Percentiles rank a stretch among this genome's conserved stretches.
These are phyloP conservation scores for Nematocida sp. DNA, from an alignment of 371 early-diverging fungal genomes.

Conservation along the genomic window DNA sequence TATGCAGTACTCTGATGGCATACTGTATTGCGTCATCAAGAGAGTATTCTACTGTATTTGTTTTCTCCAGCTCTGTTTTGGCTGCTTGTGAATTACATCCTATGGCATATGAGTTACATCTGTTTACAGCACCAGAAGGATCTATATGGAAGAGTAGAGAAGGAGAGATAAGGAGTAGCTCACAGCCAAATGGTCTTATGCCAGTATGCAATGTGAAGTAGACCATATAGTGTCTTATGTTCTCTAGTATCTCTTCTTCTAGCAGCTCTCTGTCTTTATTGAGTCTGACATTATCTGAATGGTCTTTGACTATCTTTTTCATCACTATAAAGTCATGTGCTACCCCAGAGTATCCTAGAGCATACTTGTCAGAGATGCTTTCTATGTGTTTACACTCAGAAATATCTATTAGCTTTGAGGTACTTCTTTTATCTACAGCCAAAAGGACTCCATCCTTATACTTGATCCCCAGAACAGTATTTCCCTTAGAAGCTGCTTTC, in stretches of 20 bases:
- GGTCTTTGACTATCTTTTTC: constrained; percentile 7
- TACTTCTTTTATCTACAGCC: constrained; percentile 87
- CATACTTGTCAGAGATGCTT: constrained; percentile 77
- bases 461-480: constrained; percentile 91
- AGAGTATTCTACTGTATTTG: constrained; percentile 47
- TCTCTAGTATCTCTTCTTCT: constrained; percentile 42
- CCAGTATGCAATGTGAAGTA: constrained; percentile 53
- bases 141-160: constrained; percentile 54
- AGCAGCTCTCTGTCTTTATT: constrained; percentile 18
- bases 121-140: constrained; percentile 49
- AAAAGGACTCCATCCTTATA: constrained; percentile 91
- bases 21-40: constrained; percentile 56
- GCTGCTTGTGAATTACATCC: constrained; percentile 62
- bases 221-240: constrained; percentile 35
- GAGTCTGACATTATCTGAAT: not conserved
- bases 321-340: constrained; percentile 67
- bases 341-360: constrained; percentile 94
- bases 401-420: constrained; percentile 81
- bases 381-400: constrained; percentile 77
- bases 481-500: constrained; percentile 82
- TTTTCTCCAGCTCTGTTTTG: constrained; percentile 65
- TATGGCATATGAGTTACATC: constrained; percentile 54
- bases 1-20: constrained; percentile 58
- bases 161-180: constrained; percentile 53
- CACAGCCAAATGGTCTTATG: constrained; percentile 59